Conservation (phyloP, 441 rosid species). For the Populus tomentosa region DNA sequence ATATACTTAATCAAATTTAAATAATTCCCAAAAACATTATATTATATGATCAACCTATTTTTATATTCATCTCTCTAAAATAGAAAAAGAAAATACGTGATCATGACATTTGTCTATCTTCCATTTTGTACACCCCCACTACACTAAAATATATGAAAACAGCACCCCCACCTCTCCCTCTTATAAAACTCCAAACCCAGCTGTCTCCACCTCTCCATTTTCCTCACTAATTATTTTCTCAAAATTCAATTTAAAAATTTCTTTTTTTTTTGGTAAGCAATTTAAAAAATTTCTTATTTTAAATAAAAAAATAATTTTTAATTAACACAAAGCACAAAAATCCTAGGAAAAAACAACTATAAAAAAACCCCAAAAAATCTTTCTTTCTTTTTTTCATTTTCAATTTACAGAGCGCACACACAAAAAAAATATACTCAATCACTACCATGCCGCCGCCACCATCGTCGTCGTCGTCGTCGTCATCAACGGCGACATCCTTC, state of each 20-base stretch:
- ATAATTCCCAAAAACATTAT: too few species aligned
- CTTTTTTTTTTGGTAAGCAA: too few species aligned
- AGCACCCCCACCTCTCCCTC: too few species aligned
- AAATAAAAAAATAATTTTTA: too few species aligned
- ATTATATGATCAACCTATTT: too few species aligned
- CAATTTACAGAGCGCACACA: too few species aligned
- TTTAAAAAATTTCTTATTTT: too few species aligned
- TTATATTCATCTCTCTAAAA: neutral
- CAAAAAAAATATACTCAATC: neutral
- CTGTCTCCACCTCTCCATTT: neutral
- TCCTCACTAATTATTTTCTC: neutral
- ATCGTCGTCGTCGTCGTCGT: neutral
- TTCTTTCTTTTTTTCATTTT: too few species aligned
- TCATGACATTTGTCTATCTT: neutral
- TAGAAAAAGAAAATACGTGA: neutral
- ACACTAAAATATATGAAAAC: too few species aligned
- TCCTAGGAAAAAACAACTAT: neutral
- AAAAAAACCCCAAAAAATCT: neutral
- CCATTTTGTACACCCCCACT: neutral
- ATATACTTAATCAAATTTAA: too few species aligned
- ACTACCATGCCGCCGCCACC: neutral
- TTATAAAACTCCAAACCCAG: neutral
- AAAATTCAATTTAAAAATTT: too few species aligned
- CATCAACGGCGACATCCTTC: neutral
- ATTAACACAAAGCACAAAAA: neutral